Evolutionary conservation across 148 eudicot genomes (phyloP), one percentile per base, ranked within the genome.

Genomic region (Rhododendron griersonianum): DNA sequence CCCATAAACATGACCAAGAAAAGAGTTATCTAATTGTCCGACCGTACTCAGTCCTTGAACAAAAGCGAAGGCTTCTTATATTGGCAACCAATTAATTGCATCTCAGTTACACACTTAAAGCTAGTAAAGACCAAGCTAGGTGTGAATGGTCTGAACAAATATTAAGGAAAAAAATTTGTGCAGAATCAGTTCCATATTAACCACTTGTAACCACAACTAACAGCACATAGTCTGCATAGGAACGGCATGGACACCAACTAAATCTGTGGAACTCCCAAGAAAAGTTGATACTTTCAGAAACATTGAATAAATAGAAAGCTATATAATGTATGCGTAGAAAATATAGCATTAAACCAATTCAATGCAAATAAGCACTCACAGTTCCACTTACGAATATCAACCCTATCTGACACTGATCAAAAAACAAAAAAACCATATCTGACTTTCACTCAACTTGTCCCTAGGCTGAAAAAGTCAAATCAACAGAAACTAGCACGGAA

Each of bases 141-240:
- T 48, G 9, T 23, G 57, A 55, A 79, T 47, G 15, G 14, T 15
- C 81, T 45, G 59, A 48, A 50, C 30, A 33, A 53, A n/a, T 21
- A 11, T 19, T 16, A 35, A 76, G 7, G 13, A 11, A 77, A 53
- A 41, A 84, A 33, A 14, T 4, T 33, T 23, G 13, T 35, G 53
- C 33, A 75, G 80, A 71, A 33, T 69, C 77, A 81, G 48, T 28
- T 81, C 80, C 79, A 33, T 28, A 23, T 44, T 81, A 73, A 81
- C 28, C 14, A 18, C 47, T 55, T 21, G 25, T 81, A 73, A 73
- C 45, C 7, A 50, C 63, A 45, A 65, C 55, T 65, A 47, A 48
- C 37, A 79, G 11, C 59, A n/a, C 30, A 35, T 37, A 77, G 25
- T 21, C 15, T 77, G 5, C 23, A 80, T 80, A n/a, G 59, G 7